Evolutionary conservation across 306 rosid species (phyloP).

Genomic region (Medicago truncatula): MtrunA17r5.0-ANR NC_053048.1:12615001-12615500

Average conservation of each 20-base stretch:
- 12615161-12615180: not conserved
- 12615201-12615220: conserved; percentile 49
- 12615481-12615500: not conserved
- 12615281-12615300: conserved; percentile 32
- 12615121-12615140: too few species aligned
- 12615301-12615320: conserved; percentile 27
- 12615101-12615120: too few species aligned
- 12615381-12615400: not conserved
- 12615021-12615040: too few species aligned
- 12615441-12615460: not conserved
- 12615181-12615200: too few species aligned
- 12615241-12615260: conserved; percentile 4
- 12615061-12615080: too few species aligned
- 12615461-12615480: conserved; percentile 2
- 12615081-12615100: too few species aligned
- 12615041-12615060: too few species aligned
- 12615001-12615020: too few species aligned
- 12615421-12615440: conserved; percentile 11
- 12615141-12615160: not conserved
- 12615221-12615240: conserved; percentile 15
- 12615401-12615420: not conserved
- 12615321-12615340: conserved; percentile 43
- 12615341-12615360: not conserved
- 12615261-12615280: not conserved
- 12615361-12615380: not conserved